Base-by-base conservation (phyloP, 495 filamentous ascomycete species). In the Talaromyces trachyspermus region DNA sequence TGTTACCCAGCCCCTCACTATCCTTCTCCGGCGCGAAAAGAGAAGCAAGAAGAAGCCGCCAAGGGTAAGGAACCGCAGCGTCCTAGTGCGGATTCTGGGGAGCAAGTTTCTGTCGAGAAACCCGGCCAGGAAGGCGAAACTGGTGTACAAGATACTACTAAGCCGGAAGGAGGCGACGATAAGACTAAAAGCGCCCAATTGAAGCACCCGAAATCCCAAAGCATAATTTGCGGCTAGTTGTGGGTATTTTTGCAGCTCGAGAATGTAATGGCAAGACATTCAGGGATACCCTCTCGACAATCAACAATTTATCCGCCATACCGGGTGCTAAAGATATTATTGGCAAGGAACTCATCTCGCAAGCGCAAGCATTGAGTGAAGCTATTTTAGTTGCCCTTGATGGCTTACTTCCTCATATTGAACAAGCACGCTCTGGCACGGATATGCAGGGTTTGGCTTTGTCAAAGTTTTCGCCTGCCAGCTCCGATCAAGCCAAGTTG, bases 181-280 rank as follows among this genome's bases (percentile, higher is more conserved):
- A 78, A 77, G 49, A 61, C 80, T 51, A 95, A 90, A 89, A 84
- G 57, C 74, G 72, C 40, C 76, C 79, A 23, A 72, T 95, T 12
- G 81, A 82, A 20, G 89, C 90, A 42, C 92, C 92, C 19, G 79
- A 88, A 18, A 82, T 99, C 37, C 91, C 94, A 1, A 87, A 91
- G 32, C 75, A 86, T 53, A 95, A 95, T 63, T 75, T 99, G 52
- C 86, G 84, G 57, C 72, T 97, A 32, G 89, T 99, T 8, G 87
- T 96, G 56, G 92, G 94, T 55, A 95, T 99, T 50, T 83, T 99
- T 51, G 86, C 91, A 10, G 90, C 92, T 43, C 85, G 89, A 23
- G 92, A 99, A 61, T 99, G 92, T 67, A 92, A 85, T 55, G 89
- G 86, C 40, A 95, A 95, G 70, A 96, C 90, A 2, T 97, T 97